Evolutionary conservation across 23 red algal species (phyloP), one percentile per base, ranked within the genome.

Genomic region (Gracilaria vermiculophylla): DNA sequence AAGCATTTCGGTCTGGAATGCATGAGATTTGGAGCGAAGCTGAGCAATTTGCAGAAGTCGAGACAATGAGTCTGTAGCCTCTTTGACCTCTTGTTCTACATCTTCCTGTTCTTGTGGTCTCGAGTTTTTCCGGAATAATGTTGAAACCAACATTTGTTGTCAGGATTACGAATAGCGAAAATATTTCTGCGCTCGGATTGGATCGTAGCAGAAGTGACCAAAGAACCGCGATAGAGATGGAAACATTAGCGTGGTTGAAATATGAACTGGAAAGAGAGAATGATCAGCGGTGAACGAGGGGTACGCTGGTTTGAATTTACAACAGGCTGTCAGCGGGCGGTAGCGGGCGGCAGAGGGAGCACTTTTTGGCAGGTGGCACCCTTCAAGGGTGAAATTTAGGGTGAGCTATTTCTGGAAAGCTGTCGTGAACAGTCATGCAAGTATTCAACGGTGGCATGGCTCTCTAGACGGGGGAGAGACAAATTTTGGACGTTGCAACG

Each of bases 71-170:
- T 73, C 67, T 28, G 67, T 24, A 24, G 67, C 67, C 17, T 73
- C 20, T 36, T 33, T 17, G 39, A 73, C 42, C 47, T 73, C 67
- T 2, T 13, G 67, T 42, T 73, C 42, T 73, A 73, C 37, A 28
- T 48, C n/a, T 25, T 45, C 39, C 20, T 66, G 61, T 17, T 66
- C 24, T 13, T 44, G 34, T 42, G 44, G 36, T 60, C 6, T 27
- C 6, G 67, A 73, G 20, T n/a, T 42, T n/a, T 73, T 73, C 5
- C 67, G 67, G 25, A 73, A 73, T 36, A 73, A 73, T 19, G 67
- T 28, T 42, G 67, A 24, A 6, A 40, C 40, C 67, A 73, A 25
- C 39, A 48, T 73, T 45, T 73, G 29, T 16, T 24, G 43, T 12
- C 12, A 12, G 43, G 43, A 47, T 47, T n/a, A n/a, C n/a, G n/a